These are phyloP conservation scores for Candida odintsovae DNA, from an alignment of 805 yeast species.

Conservation along the genomic window DNA sequence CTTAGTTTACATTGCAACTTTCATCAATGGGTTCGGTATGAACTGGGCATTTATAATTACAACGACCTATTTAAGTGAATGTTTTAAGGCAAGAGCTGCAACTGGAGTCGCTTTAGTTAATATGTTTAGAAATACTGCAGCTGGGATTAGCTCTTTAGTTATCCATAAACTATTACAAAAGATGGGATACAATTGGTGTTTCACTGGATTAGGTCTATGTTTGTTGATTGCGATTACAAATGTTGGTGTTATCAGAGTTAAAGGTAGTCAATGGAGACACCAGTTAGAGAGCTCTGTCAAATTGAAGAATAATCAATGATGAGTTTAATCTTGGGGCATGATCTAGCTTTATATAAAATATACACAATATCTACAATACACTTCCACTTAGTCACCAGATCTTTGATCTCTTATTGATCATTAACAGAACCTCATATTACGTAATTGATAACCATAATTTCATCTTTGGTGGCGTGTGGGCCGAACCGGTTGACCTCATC, in stretches of 20 bases:
- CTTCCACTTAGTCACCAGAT: no score
- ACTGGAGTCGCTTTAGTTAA: constrained; percentile 50
- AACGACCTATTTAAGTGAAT: constrained; percentile 48
- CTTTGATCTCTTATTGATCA: no score
- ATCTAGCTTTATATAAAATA: no score
- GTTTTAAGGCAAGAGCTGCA: constrained; percentile 44
- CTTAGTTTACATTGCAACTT: constrained; percentile 37
- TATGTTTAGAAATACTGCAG: constrained; percentile 46
- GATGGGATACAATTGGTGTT: constrained; percentile 51
- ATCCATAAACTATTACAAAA: constrained; percentile 28
- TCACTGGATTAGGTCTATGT: constrained; percentile 37
- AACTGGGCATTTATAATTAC: constrained; percentile 50
- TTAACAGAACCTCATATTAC: no score
- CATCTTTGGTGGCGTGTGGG: no score
- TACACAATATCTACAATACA: no score
- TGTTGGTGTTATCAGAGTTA: constrained; percentile 3
- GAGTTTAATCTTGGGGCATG: no score
- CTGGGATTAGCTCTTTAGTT: constrained; percentile 46
- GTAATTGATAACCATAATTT: no score
- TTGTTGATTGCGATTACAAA: constrained; percentile 3
- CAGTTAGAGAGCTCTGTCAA: no score
- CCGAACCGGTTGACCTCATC: not conserved
- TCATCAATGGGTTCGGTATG: constrained; percentile 46
- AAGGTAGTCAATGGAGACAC: constrained; percentile 7
- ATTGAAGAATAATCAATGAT: no score